Conservation (phyloP, 2,329 filamentous ascomycete species). For the Paecilomyces fulvus region DNA sequence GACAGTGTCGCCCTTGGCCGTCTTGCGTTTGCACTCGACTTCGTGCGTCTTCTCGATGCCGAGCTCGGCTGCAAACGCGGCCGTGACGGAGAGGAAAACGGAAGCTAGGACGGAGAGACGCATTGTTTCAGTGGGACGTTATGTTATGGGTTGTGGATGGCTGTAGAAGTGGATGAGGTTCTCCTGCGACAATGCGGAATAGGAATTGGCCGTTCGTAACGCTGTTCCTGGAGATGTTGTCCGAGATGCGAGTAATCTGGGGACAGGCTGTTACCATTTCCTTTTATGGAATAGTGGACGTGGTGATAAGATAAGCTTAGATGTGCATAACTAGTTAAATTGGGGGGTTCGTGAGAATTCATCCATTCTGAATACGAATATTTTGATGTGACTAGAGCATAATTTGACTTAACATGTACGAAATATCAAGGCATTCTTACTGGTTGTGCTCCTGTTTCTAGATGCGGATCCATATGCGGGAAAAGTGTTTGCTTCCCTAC, state of each 20-base stretch:
- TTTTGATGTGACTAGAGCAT: background rate
- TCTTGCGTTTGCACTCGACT: constrained; percentile 74
- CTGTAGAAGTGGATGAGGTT: background rate
- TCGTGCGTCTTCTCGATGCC: constrained; percentile 68
- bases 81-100: constrained; percentile 40
- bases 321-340: too few relatives aligned
- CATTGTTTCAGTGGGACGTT: constrained; percentile 24
- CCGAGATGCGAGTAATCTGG: background rate
- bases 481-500: too few relatives aligned
- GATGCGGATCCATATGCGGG: too few relatives aligned
- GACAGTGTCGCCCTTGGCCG: constrained; percentile 66
- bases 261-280: background rate
- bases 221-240: background rate
- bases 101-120: constrained; percentile 34
- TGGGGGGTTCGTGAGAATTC: background rate
- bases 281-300: background rate
- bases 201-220: background rate
- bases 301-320: background rate
- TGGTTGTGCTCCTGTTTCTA: too few relatives aligned
- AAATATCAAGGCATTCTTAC: too few relatives aligned
- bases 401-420: too few relatives aligned
- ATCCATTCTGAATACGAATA: background rate
- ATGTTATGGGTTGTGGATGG: background rate
- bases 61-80: constrained; percentile 45
- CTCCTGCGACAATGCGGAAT: background rate